Percentiles rank a stretch among this genome's conserved stretches.
Evolutionary conservation across 2,329 filamentous ascomycete genomes (phyloP).

Genomic region (Colletotrichum sp.): DNA sequence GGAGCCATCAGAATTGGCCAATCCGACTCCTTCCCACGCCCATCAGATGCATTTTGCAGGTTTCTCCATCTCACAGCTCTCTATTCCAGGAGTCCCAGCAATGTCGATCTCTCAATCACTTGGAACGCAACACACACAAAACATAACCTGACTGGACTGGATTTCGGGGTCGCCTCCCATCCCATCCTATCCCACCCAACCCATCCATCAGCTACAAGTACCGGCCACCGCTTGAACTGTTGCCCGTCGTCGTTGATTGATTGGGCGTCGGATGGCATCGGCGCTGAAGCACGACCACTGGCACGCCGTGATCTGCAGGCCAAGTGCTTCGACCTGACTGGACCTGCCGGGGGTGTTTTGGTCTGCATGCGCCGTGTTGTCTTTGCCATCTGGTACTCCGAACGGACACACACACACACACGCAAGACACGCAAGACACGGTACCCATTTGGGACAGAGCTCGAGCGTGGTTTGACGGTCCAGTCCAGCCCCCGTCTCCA

Average conservation of each 20-base stretch:
- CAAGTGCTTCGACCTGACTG: conserved; percentile 11
- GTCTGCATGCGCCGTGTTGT: neutral
- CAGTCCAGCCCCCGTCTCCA: neutral
- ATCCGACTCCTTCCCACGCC: neutral
- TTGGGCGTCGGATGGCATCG: conserved; percentile 9
- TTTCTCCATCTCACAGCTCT: neutral
- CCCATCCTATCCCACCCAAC: neutral
- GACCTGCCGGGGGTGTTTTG: neutral
- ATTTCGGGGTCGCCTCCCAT: neutral
- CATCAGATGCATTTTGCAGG: neutral
- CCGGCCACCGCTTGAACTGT: neutral
- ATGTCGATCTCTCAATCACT: neutral
- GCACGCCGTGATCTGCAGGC: conserved; percentile 13
- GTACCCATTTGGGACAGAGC: neutral
- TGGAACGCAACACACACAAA: neutral
- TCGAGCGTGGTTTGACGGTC: neutral
- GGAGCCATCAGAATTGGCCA: neutral
- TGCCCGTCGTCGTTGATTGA: neutral
- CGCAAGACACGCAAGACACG: neutral
- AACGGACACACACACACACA: neutral
- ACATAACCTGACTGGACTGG: neutral
- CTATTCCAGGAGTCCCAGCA: no score
- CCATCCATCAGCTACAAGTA: neutral
- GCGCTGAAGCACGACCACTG: conserved; percentile 1
- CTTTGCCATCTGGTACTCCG: neutral